Conservation (phyloP, 352 stramenopile genomes). For the Peronospora belbahrii region DNA sequence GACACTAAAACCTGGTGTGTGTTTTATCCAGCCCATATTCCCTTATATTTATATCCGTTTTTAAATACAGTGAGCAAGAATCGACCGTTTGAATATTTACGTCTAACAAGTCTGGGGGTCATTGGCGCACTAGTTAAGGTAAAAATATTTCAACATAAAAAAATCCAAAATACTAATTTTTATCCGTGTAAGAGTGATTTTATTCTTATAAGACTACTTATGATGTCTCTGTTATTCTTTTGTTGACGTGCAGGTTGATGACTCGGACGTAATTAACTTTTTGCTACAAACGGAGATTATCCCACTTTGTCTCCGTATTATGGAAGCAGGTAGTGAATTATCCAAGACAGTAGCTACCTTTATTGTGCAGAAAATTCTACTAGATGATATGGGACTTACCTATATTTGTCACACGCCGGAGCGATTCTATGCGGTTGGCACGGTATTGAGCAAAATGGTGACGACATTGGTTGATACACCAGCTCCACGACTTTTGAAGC, state of each 20-base stretch:
- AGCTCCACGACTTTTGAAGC: slow-evolving; percentile 94
- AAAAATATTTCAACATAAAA: too few relatives aligned
- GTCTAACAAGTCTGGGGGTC: slow-evolving; percentile 95
- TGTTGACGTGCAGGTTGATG: slow-evolving; percentile 83
- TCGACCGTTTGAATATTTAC: slow-evolving; percentile 97
- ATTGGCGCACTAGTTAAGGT: slow-evolving; percentile 98
- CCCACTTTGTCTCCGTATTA: slow-evolving; percentile 97
- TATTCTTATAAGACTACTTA: too few relatives aligned
- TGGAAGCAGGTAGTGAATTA: slow-evolving; percentile 97
- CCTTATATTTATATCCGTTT: slow-evolving; percentile 98
- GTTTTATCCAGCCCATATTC: slow-evolving; percentile 85
- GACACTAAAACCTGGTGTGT: background rate
- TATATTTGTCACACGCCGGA: slow-evolving; percentile 99
- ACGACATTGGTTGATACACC: slow-evolving; percentile 88
- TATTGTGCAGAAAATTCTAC: slow-evolving; percentile 99
- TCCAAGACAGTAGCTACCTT: slow-evolving; percentile 98
- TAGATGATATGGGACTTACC: slow-evolving; percentile 96
- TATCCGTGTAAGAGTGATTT: too few relatives aligned
- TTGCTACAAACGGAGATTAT: slow-evolving; percentile 99
- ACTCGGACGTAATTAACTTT: slow-evolving; percentile 98
- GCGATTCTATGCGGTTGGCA: slow-evolving; percentile 81
- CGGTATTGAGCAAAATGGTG: slow-evolving; percentile 97
- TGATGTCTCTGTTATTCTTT: background rate
- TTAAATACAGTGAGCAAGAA: slow-evolving; percentile 98
- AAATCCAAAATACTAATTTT: too few relatives aligned